phyloP scores from a whole-genome alignment of 2,329 filamentous ascomycete genomes.

The Amesomyces nigricolor region DNA sequence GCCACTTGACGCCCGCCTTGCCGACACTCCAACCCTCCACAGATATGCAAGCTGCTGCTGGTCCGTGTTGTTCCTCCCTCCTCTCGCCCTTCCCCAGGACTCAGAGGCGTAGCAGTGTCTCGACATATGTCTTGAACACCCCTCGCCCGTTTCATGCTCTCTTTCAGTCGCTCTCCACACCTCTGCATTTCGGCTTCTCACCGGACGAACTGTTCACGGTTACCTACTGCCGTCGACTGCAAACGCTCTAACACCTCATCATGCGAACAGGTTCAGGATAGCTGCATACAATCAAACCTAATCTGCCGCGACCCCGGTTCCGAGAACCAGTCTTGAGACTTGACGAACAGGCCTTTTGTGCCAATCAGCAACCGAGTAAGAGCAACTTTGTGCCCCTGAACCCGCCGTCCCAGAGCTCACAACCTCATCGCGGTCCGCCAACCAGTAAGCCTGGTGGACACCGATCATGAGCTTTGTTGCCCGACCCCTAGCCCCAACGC shows the following conservation, averaged over 20 bases:
- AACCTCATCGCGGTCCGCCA: not conserved
- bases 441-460: not conserved
- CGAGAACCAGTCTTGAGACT: slow-evolving; percentile 19
- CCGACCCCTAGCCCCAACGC: not conserved
- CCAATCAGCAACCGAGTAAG: slow-evolving; percentile 20
- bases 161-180: slow-evolving; percentile 1
- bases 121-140: slow-evolving; percentile 22
- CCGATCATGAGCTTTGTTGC: not conserved
- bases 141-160: slow-evolving; percentile 5
- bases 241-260: slow-evolving; percentile 31
- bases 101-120: slow-evolving; percentile 19
- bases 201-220: slow-evolving; percentile 32
- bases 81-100: slow-evolving; percentile 3
- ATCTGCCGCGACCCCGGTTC: slow-evolving; percentile 28
- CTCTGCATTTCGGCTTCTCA: slow-evolving; percentile 14
- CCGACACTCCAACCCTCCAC: slow-evolving; percentile 21
- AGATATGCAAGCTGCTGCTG: slow-evolving; percentile 25
- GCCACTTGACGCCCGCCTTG: slow-evolving; percentile 14
- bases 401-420: not conserved
- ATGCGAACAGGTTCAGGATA: slow-evolving; percentile 45
- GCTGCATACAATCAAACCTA: slow-evolving; percentile 38
- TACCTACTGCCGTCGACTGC: slow-evolving; percentile 36
- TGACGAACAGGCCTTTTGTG: slow-evolving; percentile 12
- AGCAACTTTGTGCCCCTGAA: slow-evolving; percentile 7
- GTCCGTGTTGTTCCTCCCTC: slow-evolving; percentile 22